Conservation (phyloP, 495 filamentous ascomycete species). For the Podospora fimiseda region DNA sequence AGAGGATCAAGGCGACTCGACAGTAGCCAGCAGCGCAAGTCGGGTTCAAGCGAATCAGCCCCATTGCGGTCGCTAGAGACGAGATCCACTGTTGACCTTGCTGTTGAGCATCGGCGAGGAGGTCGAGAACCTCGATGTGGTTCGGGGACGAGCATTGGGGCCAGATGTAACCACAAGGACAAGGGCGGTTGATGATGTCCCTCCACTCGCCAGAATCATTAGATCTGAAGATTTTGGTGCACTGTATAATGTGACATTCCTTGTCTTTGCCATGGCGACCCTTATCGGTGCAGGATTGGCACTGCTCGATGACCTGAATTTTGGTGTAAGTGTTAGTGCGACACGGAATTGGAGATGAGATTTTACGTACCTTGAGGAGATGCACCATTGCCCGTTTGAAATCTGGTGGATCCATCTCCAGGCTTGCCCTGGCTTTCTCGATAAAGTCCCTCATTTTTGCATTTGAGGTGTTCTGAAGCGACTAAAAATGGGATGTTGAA, state of each 20-base stretch:
- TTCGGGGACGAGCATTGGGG: constrained; percentile 11
- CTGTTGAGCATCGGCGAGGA: constrained; percentile 15
- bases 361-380: too few species aligned
- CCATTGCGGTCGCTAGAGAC: constrained; percentile 22
- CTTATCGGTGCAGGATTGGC: constrained; percentile 5
- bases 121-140: constrained; percentile 20
- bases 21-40: constrained; percentile 21
- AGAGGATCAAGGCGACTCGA: constrained; percentile 20
- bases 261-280: constrained; percentile 22
- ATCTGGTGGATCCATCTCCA: too few species aligned
- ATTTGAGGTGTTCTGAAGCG: too few species aligned
- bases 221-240: constrained; percentile 8
- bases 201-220: constrained; percentile 9
- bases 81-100: constrained; percentile 11
- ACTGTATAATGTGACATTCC: constrained; percentile 23
- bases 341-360: too few species aligned
- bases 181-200: constrained; percentile 5
- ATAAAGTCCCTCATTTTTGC: too few species aligned
- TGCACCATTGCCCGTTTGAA: too few species aligned
- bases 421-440: too few species aligned
- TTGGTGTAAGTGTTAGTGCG: too few species aligned
- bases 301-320: constrained; percentile 17
- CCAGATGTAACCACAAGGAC: constrained; percentile 23
- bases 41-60: constrained; percentile 21
- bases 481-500: too few species aligned